These are phyloP conservation scores for Acanthamoeba triangularis DNA, from an alignment of 208 protist genomes.

Conservation along the genomic window DNA sequence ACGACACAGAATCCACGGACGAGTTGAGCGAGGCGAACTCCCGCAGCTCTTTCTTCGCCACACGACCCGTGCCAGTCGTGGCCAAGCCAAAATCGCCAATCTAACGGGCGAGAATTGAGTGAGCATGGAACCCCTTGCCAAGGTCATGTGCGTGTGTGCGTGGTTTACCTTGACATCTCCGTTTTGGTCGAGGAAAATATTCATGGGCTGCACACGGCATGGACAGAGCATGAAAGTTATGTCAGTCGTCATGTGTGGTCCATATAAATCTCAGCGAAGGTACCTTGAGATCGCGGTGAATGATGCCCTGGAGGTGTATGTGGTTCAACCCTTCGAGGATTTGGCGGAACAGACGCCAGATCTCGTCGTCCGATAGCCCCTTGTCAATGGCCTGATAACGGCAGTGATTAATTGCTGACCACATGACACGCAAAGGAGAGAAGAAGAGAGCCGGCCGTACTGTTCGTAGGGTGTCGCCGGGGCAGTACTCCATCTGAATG, in stretches of 20 bases:
- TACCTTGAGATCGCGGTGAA: not conserved
- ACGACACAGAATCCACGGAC: not conserved
- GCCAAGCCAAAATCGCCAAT: slow-evolving; percentile 92
- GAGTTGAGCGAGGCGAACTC: not conserved
- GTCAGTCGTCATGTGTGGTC: not conserved
- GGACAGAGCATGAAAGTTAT: no score
- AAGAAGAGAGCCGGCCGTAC: slow-evolving; percentile 1
- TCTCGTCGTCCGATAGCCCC: slow-evolving; percentile 79
- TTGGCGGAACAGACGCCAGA: slow-evolving; percentile 89
- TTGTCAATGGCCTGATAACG: slow-evolving; percentile 75
- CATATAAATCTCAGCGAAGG: not conserved
- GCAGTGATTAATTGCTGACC: not conserved
- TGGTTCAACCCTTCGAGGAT: slow-evolving; percentile 90
- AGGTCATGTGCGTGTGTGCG: no score
- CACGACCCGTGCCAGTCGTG: slow-evolving; percentile 76
- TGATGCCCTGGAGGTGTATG: slow-evolving; percentile 84
- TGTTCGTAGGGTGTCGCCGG: slow-evolving; percentile 76
- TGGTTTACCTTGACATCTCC: slow-evolving; percentile 87
- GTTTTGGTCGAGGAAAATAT: slow-evolving; percentile 90
- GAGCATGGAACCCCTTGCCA: not conserved
- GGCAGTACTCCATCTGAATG: slow-evolving; percentile 93
- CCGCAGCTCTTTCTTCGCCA: slow-evolving; percentile 60
- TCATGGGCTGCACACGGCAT: slow-evolving; percentile 84
- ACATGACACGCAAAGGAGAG: no score
- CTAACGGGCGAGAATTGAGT: not conserved